These are phyloP conservation scores for Cudoniella acicularis DNA, from an alignment of 495 filamentous ascomycete genomes.

Conservation along the genomic window DNA sequence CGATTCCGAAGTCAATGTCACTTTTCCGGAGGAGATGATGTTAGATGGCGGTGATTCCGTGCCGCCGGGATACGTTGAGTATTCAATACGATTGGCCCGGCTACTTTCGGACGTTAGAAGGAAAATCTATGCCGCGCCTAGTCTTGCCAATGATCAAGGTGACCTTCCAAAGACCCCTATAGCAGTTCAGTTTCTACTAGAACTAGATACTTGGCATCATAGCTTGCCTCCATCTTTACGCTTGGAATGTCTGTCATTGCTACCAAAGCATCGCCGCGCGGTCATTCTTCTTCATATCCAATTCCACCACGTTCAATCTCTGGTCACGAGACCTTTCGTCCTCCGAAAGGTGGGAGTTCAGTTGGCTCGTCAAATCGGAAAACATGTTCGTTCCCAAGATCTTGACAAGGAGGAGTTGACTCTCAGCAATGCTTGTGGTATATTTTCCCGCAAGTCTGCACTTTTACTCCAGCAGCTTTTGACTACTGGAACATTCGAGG, in stretches of 20 bases:
- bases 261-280: slow-evolving; percentile 27
- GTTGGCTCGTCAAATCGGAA: slow-evolving; percentile 18
- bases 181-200: slow-evolving; percentile 28
- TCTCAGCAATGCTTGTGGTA: slow-evolving; percentile 18
- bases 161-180: slow-evolving; percentile 15
- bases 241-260: slow-evolving; percentile 16
- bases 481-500: slow-evolving; percentile 19
- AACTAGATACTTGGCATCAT: slow-evolving; percentile 37
- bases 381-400: slow-evolving; percentile 22
- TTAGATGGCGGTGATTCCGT: slow-evolving; percentile 25
- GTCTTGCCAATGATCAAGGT: slow-evolving; percentile 8
- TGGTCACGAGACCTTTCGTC: slow-evolving; percentile 32
- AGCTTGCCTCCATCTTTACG: slow-evolving; percentile 31
- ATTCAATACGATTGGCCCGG: slow-evolving; percentile 15
- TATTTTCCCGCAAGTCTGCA: slow-evolving; percentile 14
- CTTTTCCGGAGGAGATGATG: slow-evolving; percentile 31
- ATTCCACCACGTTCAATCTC: slow-evolving; percentile 28
- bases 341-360: slow-evolving; percentile 24
- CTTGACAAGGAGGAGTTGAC: slow-evolving; percentile 22
- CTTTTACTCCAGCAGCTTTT: slow-evolving; percentile 20
- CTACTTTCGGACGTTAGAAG: slow-evolving; percentile 16
- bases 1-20: slow-evolving; percentile 36
- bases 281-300: slow-evolving; percentile 31
- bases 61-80: slow-evolving; percentile 27
- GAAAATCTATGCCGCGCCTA: slow-evolving; percentile 23